Base-by-base conservation (phyloP, 2,329 filamentous ascomycete genomes). In the Huntiella omanensis region DNA sequence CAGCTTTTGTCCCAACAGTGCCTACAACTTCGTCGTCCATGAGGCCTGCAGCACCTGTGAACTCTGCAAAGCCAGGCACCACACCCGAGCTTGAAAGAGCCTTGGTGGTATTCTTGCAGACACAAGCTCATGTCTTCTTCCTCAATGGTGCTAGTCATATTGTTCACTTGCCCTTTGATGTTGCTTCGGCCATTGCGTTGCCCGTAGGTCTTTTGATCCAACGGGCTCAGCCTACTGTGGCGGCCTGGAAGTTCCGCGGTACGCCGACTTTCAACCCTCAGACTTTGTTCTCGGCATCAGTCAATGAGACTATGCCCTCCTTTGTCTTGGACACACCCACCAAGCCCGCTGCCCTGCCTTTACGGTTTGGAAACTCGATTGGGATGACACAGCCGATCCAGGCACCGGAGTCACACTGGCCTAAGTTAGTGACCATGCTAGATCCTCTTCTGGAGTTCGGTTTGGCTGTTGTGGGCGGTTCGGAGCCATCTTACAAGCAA, bases 71-170 rank as follows among this genome's bases (percentile, higher is more conserved):
- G 37, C 28, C 37, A 17, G 28, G 28, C 37, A 6, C 45, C 22
- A 22, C 12, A 41, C 39, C 39, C 5, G 39, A 28, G 19, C 39
- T 49, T 3, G 34, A 44, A 37, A 71, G 79, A 56, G 86, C 88
- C 4, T 64, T 98, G 51, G 84, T 96, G 5, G 82, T 98, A 43
- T 82, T 96, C 54, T 73, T 98, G 53, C 87, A 83, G 62, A 87
- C 84, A 0, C 88, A 96, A 58, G 86, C 84, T 16, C 88, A 96
- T 58, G 76, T 98, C 53, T 92, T 87, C 66, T 95, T 92, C 58
- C 71, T 96, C 34, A 75, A 82, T 2, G 88, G 88, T 15, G 79
- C 84, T 33, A 91, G 75, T 57, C 83, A 98, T 69, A 75, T 94
- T 49, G 71, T 96, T 41, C 85, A 94, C 59, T 75, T 98, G 57